Base-by-base conservation (phyloP, 345 rosid genomes). In the Ricinus communis region DNA sequence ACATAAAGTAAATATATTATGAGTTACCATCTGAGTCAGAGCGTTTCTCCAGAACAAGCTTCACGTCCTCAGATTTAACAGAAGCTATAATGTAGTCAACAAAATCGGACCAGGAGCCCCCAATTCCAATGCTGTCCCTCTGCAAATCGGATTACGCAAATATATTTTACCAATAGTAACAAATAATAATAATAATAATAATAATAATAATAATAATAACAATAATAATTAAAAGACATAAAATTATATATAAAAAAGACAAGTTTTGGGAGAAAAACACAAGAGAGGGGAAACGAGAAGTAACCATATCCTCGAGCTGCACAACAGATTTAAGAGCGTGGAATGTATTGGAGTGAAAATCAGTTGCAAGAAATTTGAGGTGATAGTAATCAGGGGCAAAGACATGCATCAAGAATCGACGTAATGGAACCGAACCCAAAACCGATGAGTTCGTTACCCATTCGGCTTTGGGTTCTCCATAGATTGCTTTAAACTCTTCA, bases 31-130 rank as follows among this genome's bases (percentile, higher is more conserved):
- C 82, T 54, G 82, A 68, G 65, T 70, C 64, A 10, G 84, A 69
- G 28, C 36, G 63, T 33, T 77, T 77, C 61, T 82, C 88, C 2
- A 90, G 72, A 28, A 90, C 77, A 79, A 95, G 91, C 89, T 88
- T 92, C 40, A 87, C 88, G 75, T 87, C 85, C 21, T 85, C 85
- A 33, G 96, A 87, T 62, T 85, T 86, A 68, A 90, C 59, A 24
- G 97, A 90, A 72, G 92, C 86, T 15, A 80, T 19, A 4, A 88
- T 60, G 73, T 95, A 95, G 75, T 90, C 87, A 21, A 90, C 67
- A 77, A 92, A 90, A 59, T 95, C 97, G 8, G 87, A 85, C 97
- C 92, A 89, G 22, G 94, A 87, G 57, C 93, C 96, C 22, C 97
- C 93, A 57, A 95, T 80, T 52, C 99, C 97, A 57, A 84, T 80